Evolutionary conservation across 768 basidiomycete species (phyloP), one percentile per base, ranked within the genome.

Genomic region (Boletus coccyginus): DNA sequence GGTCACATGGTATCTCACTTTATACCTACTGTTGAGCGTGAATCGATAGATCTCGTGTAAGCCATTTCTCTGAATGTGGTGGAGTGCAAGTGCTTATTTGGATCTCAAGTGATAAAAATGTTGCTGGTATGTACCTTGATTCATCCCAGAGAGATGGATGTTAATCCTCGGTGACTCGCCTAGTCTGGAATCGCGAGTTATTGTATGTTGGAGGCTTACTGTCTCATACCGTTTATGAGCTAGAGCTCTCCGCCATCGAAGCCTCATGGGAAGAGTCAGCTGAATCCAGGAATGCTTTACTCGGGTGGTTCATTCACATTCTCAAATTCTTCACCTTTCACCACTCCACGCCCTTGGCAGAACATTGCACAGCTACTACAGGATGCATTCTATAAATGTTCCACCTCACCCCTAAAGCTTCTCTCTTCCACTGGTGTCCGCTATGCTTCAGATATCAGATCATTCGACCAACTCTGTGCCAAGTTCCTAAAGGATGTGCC

Each of bases 401-500:
- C 78, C 9, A 19, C n/a, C 2, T 13, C 3, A 5, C 31, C 50
- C 5, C 5, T 41, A 4, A 32, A 19, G 1, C 24, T 48, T 27
- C 36, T 48, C 5, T 48, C 47, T 6, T 36, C 35, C 6, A 4
- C 3, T 8, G 47, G 96, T 10, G 79, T 96, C 1, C 77, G 79
- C 12, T 77, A 79, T 35, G 84, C 85, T 4, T 70, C 74, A 7
- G 80, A 85, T 24, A 84, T 96, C 42, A 86, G 21, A 21, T 21
- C 21, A 2, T 21, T 21, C 21, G 21, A 21, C 21, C 21, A 21
- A 21, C 2, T 82, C 94, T 54, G 65, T 79, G 21, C 21, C 10
- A 78, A 73, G 3, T 98, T 97, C 70, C 70, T 98, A 59, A 88
- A 87, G 60, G 73, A 81, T 38, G 74, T 95, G n/a, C 87, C 94